Evolutionary conservation across 2,329 filamentous ascomycete genomes (phyloP), one percentile per base, ranked within the genome.

Genomic region (Fusarium siculi): DNA sequence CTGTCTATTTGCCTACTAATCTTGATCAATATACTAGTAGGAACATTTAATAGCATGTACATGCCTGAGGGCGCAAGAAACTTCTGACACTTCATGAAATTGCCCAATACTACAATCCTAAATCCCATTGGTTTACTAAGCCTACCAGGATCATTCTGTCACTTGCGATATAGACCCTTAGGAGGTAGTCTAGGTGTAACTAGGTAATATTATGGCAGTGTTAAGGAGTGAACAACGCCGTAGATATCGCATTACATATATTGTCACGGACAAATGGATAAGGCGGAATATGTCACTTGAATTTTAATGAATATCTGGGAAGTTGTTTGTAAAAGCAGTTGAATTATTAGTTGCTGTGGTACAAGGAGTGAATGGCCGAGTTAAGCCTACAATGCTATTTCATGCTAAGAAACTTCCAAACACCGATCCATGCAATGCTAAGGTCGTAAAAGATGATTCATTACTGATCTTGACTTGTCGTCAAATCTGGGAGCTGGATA

Each of bases 361-460:
- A 77, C 66, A 76, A 70, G 46, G 73, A 77, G 68, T 25, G 70
- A 69, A 63, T 54, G 47, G 53, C 62, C 60, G 61, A 59, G 42
- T 37, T 37, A 67, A 61, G 68, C 55, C 53, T 53, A 44, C 39
- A 58, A 37, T 54, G 34, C 50, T 28, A 54, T 40, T 66, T 37
- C 69, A 54, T 69, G 52, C 50, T 54, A 56, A 57, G 60, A 65
- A 66, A 57, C 60, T 61, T 72, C 57, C 57, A 43, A 77, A 70
- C 65, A 69, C 67, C 71, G 34, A 49, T 76, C 55, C 63, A 77
- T 76, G 61, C 63, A 58, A 64, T 52, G 44, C 47, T 59, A 40
- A 68, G 59, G 47, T 23, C 47, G 36, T 52, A 36, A 58, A 59
- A 59, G 50, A n/a, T 37, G 44, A 65, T 58, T 53, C 47, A 37